Conservation (phyloP, 768 basidiomycete species). For the Cystofilobasidium bisporidii region DNA sequence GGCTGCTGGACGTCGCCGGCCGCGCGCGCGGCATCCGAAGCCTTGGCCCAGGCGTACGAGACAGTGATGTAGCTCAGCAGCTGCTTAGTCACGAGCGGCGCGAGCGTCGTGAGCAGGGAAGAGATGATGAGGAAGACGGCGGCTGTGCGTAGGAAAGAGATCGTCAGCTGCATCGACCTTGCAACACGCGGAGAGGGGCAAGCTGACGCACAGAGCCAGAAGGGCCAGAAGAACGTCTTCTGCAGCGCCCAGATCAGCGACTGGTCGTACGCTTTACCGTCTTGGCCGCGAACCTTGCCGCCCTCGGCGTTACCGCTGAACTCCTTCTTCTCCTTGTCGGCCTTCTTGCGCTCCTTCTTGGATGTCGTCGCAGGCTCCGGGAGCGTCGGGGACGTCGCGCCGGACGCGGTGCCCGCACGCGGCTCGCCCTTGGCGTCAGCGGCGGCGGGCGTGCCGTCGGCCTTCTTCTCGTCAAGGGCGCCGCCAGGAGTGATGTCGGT, state of each 20-base stretch:
- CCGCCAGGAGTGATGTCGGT: neutral
- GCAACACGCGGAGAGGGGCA: neutral
- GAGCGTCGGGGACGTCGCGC: conserved; percentile 28
- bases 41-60: conserved; percentile 44
- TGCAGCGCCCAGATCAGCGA: conserved; percentile 49
- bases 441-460: neutral
- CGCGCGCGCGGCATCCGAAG: conserved; percentile 33
- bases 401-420: conserved; percentile 21
- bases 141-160: neutral
- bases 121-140: conserved; percentile 48
- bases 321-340: conserved; percentile 11
- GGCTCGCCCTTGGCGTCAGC: neutral
- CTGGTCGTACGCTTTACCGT: conserved; percentile 42
- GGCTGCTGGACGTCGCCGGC: conserved; percentile 39
- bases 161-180: neutral
- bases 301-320: conserved; percentile 21
- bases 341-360: neutral
- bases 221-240: conserved; percentile 45
- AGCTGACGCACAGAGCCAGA: conserved; percentile 38
- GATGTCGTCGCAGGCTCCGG: neutral
- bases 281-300: conserved; percentile 16
- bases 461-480: conserved; percentile 3
- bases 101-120: conserved; percentile 46
- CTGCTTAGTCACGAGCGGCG: conserved; percentile 53
- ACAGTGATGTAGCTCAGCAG: conserved; percentile 53